Evolutionary conservation across 2,329 filamentous ascomycete genomes (phyloP).

Genomic region (Rhynchosporium graminicola): DNA sequence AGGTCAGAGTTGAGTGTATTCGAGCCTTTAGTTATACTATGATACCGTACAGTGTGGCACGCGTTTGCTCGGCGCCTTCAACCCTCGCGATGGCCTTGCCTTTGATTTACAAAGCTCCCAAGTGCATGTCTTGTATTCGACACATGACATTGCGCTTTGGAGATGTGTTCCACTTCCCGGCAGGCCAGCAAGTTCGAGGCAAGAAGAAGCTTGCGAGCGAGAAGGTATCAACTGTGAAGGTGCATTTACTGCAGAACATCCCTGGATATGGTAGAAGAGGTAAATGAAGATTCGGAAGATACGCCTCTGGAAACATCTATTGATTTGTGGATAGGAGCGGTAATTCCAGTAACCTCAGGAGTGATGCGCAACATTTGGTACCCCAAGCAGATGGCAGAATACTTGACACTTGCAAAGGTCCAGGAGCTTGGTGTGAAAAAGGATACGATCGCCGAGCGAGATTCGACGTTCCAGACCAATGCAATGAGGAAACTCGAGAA

Average conservation of each 20-base stretch:
- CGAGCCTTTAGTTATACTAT: too few species aligned
- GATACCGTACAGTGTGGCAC: neutral
- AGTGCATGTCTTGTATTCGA: slow-evolving; percentile 38
- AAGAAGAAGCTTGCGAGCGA: slow-evolving; percentile 46
- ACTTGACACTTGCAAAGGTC: slow-evolving; percentile 49
- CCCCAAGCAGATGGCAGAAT: slow-evolving; percentile 52
- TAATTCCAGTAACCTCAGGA: slow-evolving; percentile 53
- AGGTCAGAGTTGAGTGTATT: neutral
- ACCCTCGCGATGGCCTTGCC: slow-evolving; percentile 36
- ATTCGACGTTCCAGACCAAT: slow-evolving; percentile 45
- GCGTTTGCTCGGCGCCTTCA: slow-evolving; percentile 16
- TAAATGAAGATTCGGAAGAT: slow-evolving; percentile 26
- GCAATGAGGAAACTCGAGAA: slow-evolving; percentile 20
- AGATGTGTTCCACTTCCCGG: slow-evolving; percentile 26
- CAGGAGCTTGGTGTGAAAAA: slow-evolving; percentile 46
- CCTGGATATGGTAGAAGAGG: slow-evolving; percentile 52
- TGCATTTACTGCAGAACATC: slow-evolving; percentile 53
- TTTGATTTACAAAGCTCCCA: slow-evolving; percentile 33
- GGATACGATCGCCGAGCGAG: slow-evolving; percentile 48
- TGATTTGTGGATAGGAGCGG: slow-evolving; percentile 45
- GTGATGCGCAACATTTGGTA: slow-evolving; percentile 58
- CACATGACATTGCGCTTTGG: slow-evolving; percentile 32
- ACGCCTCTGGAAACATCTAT: neutral
- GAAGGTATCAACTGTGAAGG: slow-evolving; percentile 46
- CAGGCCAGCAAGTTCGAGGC: slow-evolving; percentile 43